Conservation (phyloP, 73 alveolate genomes). For the Paramecium sonneborni region DNA sequence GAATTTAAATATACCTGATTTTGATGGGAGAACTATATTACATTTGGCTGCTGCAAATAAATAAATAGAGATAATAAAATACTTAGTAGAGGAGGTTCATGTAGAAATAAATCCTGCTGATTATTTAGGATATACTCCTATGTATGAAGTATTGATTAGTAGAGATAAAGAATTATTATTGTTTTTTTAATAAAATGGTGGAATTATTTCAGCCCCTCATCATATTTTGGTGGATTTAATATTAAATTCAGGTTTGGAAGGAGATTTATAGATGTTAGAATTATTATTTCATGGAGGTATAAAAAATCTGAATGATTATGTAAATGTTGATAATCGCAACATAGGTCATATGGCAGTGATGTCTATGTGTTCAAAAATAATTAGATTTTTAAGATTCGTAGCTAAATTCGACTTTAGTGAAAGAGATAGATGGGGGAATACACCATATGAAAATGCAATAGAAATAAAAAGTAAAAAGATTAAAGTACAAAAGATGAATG, state of each 20-base stretch:
- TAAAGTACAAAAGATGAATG: neutral
- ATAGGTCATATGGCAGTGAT: conserved; percentile 61
- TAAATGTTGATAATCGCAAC: conserved; percentile 54
- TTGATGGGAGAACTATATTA: conserved; percentile 61
- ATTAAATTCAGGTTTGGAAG: conserved; percentile 13
- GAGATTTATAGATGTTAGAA: conserved; percentile 31
- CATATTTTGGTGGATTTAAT: conserved; percentile 44
- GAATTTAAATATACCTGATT: conserved; percentile 58
- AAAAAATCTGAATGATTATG: conserved; percentile 58
- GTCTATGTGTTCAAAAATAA: neutral
- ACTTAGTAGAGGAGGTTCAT: conserved; percentile 35
- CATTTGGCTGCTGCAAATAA: conserved; percentile 60
- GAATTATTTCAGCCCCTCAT: conserved; percentile 50
- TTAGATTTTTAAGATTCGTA: conserved; percentile 43
- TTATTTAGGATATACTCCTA: conserved; percentile 61
- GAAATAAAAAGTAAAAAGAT: neutral
- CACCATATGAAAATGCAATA: conserved; percentile 56
- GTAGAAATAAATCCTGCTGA: conserved; percentile 54
- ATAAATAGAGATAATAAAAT: neutral
- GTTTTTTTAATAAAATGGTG: conserved; percentile 49
- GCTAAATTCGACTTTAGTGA: conserved; percentile 60
- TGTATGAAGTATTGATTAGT: conserved; percentile 42
- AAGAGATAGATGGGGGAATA: conserved; percentile 64
- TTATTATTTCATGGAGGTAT: conserved; percentile 49
- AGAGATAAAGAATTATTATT: conserved; percentile 41